Evolutionary conservation across 108 stramenopile species (phyloP).

Genomic region (Nitzschia putrida): DNA sequence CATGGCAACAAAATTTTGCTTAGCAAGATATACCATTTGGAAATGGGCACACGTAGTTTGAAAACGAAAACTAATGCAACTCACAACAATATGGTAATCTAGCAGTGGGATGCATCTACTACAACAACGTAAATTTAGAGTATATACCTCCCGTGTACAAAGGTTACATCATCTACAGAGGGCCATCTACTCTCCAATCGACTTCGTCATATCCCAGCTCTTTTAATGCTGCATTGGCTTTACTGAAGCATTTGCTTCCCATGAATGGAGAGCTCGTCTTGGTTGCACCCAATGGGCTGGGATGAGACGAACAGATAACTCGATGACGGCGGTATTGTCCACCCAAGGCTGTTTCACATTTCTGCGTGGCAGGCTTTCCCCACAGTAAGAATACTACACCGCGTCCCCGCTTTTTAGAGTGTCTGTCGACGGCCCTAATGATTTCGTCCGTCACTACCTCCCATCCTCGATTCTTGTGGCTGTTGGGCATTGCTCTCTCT

Average conservation of each 20-base stretch:
- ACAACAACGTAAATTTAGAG: no score
- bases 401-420: conserved; percentile 15
- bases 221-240: conserved; percentile 82
- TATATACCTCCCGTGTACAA: no score
- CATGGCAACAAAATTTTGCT: no score
- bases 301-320: conserved; percentile 87
- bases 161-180: conserved; percentile 9
- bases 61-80: no score
- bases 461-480: conserved; percentile 95
- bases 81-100: no score
- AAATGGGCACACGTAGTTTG: no score
- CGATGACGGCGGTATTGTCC: conserved; percentile 30
- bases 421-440: conserved; percentile 64
- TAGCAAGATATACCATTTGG: no score
- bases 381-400: conserved; percentile 96
- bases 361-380: conserved; percentile 93
- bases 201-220: conserved; percentile 68
- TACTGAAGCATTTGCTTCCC: conserved; percentile 88
- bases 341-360: conserved; percentile 58
- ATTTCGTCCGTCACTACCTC: conserved; percentile 93
- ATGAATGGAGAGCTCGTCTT: conserved; percentile 91
- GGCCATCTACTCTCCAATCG: conserved; percentile 85
- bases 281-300: conserved; percentile 89
- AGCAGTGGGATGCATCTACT: no score
- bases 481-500: conserved; percentile 79